phyloP scores from a whole-genome alignment of 495 filamentous ascomycete genomes.

The Xylaria castorea region DNA sequence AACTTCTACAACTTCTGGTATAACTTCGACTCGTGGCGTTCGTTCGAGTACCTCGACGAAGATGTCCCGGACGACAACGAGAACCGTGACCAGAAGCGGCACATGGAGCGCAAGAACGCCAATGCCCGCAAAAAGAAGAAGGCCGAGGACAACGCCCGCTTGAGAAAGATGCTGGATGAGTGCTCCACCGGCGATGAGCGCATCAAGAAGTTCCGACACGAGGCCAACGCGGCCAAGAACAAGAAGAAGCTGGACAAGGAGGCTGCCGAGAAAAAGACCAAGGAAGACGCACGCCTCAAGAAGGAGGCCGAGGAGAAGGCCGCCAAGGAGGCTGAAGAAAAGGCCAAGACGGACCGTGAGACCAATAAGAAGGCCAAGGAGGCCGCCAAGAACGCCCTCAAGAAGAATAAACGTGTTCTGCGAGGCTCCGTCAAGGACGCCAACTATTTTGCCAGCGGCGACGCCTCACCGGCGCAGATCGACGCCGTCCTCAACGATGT shows the following conservation, averaged over 20 bases:
- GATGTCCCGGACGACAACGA: slow-evolving; percentile 98
- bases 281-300: slow-evolving; percentile 77
- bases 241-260: slow-evolving; percentile 90
- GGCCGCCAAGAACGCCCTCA: slow-evolving; percentile 95
- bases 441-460: slow-evolving; percentile 82
- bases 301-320: slow-evolving; percentile 79
- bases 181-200: slow-evolving; percentile 82
- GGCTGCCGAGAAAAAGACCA: slow-evolving; percentile 82
- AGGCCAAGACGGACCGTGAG: slow-evolving; percentile 79
- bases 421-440: slow-evolving; percentile 91
- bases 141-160: slow-evolving; percentile 91
- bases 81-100: slow-evolving; percentile 97
- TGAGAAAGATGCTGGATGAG: slow-evolving; percentile 89
- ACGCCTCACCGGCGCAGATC: slow-evolving; percentile 74
- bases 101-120: slow-evolving; percentile 96
- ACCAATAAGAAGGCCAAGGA: slow-evolving; percentile 97
- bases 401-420: slow-evolving; percentile 99
- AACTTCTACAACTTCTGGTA: slow-evolving; percentile 99
- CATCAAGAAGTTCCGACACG: slow-evolving; percentile 95
- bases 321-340: slow-evolving; percentile 82
- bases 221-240: slow-evolving; percentile 90
- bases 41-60: slow-evolving; percentile 98
- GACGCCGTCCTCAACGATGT: slow-evolving; percentile 85
- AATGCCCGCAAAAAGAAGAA: slow-evolving; percentile 98
- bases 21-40: slow-evolving; percentile 97